A percentile compares a stretch with the other conserved stretches of the same genome.
Conservation (phyloP, 2,329 filamentous ascomycete genomes). For the Fusarium temperatum region DNA sequence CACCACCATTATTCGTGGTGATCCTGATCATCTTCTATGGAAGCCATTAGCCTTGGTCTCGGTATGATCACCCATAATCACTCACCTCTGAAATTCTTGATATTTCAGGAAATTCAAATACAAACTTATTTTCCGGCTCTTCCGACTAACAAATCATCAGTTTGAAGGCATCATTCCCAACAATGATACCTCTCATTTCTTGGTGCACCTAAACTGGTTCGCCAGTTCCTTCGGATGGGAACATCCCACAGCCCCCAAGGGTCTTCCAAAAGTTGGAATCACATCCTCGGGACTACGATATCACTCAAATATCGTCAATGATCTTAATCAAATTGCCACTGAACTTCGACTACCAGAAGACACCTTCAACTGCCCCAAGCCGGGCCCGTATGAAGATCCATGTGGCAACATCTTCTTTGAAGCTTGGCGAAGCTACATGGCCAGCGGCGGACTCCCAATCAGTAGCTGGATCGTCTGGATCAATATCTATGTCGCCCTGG, state of each 20-base stretch:
- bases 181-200: constrained; percentile 39
- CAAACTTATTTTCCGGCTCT: neutral
- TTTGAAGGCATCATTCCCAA: constrained; percentile 42
- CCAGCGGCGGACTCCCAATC: constrained; percentile 21
- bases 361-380: constrained; percentile 31
- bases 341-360: constrained; percentile 35
- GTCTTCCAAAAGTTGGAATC: constrained; percentile 36
- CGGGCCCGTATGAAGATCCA: constrained; percentile 22
- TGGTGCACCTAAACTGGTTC: constrained; percentile 42
- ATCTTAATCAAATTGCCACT: constrained; percentile 36
- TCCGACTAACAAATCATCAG: constrained; percentile 17
- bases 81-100: neutral
- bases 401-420: constrained; percentile 43
- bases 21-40: constrained; percentile 28
- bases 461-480: constrained; percentile 29
- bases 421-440: constrained; percentile 36
- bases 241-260: constrained; percentile 37
- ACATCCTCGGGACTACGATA: constrained; percentile 27
- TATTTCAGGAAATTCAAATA: neutral
- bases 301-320: constrained; percentile 25
- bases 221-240: constrained; percentile 40
- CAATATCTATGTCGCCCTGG: constrained; percentile 21
- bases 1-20: constrained; percentile 31
- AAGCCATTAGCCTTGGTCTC: constrained; percentile 39
- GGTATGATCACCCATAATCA: constrained; percentile 23